Evolutionary conservation across 768 basidiomycete species (phyloP).

Genomic region (Sistotremastrum suecicum): DNA sequence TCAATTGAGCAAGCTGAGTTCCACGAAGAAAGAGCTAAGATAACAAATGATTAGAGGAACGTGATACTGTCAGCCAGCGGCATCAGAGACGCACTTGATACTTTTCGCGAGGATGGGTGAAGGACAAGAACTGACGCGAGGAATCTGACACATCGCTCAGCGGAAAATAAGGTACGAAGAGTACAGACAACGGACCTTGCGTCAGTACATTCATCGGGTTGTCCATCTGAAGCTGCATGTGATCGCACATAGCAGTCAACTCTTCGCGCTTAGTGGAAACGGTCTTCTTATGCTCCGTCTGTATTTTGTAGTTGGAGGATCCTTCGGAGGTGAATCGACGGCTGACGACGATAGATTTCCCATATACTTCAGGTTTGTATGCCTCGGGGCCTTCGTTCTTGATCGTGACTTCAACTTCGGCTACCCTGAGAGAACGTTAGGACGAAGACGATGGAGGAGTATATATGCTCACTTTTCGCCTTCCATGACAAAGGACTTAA

Average conservation of each 20-base stretch:
- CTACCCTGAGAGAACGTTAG: slow-evolving; percentile 25
- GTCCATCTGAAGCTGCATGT: slow-evolving; percentile 95
- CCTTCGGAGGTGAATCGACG: slow-evolving; percentile 72
- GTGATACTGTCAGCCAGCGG: not conserved
- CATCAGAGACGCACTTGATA: slow-evolving; percentile 50
- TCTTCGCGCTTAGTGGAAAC: slow-evolving; percentile 75
- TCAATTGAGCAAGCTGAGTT: slow-evolving; percentile 80
- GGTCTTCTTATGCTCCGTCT: slow-evolving; percentile 44
- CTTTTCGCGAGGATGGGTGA: slow-evolving; percentile 69
- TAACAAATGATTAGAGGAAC: slow-evolving; percentile 2
- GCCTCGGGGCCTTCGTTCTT: slow-evolving; percentile 91
- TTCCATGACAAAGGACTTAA: slow-evolving; percentile 77
- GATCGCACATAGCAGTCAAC: slow-evolving; percentile 76
- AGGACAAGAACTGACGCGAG: slow-evolving; percentile 72
- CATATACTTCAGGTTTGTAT: slow-evolving; percentile 73
- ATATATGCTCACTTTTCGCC: slow-evolving; percentile 51
- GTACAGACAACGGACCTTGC: slow-evolving; percentile 35
- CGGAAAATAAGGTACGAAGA: not conserved
- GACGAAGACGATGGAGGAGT: not conserved
- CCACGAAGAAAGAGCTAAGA: slow-evolving; percentile 85
- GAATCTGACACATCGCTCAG: slow-evolving; percentile 31
- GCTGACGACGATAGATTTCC: slow-evolving; percentile 71
- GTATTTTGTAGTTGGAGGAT: slow-evolving; percentile 69
- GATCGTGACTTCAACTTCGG: slow-evolving; percentile 68
- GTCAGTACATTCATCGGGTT: slow-evolving; percentile 93